Evolutionary conservation across 2,329 filamentous ascomycete species (phyloP).

Genomic region (Aspergillus arachidicola): DNA sequence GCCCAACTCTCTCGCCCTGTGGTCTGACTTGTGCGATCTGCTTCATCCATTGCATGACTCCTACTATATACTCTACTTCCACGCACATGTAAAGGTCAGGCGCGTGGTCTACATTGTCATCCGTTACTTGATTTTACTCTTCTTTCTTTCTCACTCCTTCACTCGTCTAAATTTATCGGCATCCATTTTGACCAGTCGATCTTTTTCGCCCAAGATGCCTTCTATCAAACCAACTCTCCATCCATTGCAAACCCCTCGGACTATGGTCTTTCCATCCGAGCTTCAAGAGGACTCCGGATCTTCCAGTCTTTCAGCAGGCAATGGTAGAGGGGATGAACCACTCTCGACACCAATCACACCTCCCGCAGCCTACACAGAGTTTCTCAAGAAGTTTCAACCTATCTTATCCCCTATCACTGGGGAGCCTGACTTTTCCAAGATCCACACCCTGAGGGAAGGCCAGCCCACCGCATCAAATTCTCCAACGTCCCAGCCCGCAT

Average conservation of each 20-base stretch:
- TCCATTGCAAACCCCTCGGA: conserved; percentile 49
- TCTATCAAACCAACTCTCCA: conserved; percentile 41
- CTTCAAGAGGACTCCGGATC: conserved; percentile 61
- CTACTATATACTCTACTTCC: conserved; percentile 10
- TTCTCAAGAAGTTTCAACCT: conserved; percentile 78
- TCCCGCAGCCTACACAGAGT: conserved; percentile 87
- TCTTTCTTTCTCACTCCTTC: background rate
- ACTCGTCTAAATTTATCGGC: background rate
- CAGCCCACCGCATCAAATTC: conserved; percentile 24
- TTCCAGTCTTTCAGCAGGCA: conserved; percentile 57
- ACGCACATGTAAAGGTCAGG: conserved; percentile 14
- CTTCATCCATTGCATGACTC: conserved; percentile 1
- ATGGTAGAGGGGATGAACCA: conserved; percentile 58
- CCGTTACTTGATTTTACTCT: background rate
- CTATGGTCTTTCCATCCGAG: conserved; percentile 53
- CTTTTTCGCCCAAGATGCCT: conserved; percentile 26
- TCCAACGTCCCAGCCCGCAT: conserved; percentile 41
- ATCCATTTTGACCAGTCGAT: background rate
- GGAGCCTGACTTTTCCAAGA: conserved; percentile 54
- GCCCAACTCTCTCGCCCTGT: background rate
- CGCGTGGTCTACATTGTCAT: conserved; percentile 5
- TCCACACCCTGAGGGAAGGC: conserved; percentile 9
- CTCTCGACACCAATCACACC: conserved; percentile 87
- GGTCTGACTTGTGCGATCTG: background rate
- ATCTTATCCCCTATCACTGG: conserved; percentile 68